Evolutionary conservation across 805 yeast genomes (phyloP).

Genomic region (Cyberlindnera maclurae): DNA sequence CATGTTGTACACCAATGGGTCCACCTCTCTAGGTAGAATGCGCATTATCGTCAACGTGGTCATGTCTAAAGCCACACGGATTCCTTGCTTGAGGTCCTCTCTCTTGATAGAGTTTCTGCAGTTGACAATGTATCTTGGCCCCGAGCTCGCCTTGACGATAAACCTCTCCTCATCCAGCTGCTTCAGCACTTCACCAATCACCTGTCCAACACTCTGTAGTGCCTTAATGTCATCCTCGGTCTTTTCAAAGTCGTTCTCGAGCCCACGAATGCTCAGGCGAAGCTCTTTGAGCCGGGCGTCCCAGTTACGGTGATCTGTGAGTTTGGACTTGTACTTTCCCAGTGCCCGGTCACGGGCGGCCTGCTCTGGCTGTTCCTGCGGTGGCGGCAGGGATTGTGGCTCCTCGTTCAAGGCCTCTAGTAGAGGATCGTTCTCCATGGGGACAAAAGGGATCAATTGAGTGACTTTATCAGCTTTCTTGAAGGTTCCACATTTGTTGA

Average conservation of each 20-base stretch:
- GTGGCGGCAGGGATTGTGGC: slow-evolving; percentile 17
- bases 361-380: slow-evolving; percentile 36
- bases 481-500: background rate
- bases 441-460: background rate
- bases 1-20: slow-evolving; percentile 97
- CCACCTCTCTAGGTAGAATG: slow-evolving; percentile 94
- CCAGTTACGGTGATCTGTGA: slow-evolving; percentile 91
- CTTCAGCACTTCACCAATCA: slow-evolving; percentile 93
- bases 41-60: slow-evolving; percentile 97
- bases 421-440: slow-evolving; percentile 49
- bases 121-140: slow-evolving; percentile 96
- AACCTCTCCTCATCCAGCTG: slow-evolving; percentile 91
- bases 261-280: slow-evolving; percentile 72
- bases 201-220: slow-evolving; percentile 92
- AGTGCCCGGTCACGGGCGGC: slow-evolving; percentile 76
- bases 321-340: slow-evolving; percentile 70
- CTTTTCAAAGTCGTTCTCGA: slow-evolving; percentile 79
- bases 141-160: slow-evolving; percentile 93
- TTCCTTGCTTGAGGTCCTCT: slow-evolving; percentile 81
- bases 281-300: slow-evolving; percentile 84
- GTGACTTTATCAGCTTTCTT: background rate
- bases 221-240: slow-evolving; percentile 98
- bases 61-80: slow-evolving; percentile 94
- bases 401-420: slow-evolving; percentile 48
- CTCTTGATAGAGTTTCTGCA: slow-evolving; percentile 90